phyloP scores from a whole-genome alignment of 148 eudicot species.

The Rheum nobile region DNA sequence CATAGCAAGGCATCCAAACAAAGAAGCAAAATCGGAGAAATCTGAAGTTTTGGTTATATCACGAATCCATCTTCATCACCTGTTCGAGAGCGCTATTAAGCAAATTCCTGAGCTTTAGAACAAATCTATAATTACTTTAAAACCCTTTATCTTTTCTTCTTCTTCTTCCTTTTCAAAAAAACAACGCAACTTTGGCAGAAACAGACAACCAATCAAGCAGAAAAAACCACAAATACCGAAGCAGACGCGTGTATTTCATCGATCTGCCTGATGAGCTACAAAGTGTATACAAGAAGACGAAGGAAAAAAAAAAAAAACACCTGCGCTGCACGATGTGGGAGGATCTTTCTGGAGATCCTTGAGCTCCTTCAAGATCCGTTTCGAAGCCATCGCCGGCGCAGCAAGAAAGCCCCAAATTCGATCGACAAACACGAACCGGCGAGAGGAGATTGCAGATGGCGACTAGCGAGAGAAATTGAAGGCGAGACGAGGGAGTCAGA shows the following conservation, averaged over 20 bases:
- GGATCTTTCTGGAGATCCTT: slow-evolving; percentile 85
- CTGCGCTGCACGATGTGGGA: slow-evolving; percentile 71
- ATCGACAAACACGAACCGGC: not conserved
- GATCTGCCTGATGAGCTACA: not conserved
- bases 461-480: not conserved
- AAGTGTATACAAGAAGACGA: not conserved
- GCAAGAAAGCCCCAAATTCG: not conserved
- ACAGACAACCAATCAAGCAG: not conserved
- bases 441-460: not conserved
- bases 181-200: not conserved
- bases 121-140: not conserved
- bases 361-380: slow-evolving; percentile 76
- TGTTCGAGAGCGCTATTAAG: not conserved
- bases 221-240: not conserved
- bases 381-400: slow-evolving; percentile 47
- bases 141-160: not conserved
- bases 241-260: not conserved
- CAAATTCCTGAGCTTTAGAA: not conserved
- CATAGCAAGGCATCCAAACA: not conserved
- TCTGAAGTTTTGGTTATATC: not conserved
- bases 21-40: not conserved
- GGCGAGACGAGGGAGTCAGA: not conserved
- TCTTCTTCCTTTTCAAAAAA: not conserved
- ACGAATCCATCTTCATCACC: not conserved
- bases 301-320: slow-evolving; percentile 11